These are phyloP conservation scores for Fagopyrum esculentum DNA, from an alignment of 148 eudicot genomes.

Conservation along the genomic window DNA sequence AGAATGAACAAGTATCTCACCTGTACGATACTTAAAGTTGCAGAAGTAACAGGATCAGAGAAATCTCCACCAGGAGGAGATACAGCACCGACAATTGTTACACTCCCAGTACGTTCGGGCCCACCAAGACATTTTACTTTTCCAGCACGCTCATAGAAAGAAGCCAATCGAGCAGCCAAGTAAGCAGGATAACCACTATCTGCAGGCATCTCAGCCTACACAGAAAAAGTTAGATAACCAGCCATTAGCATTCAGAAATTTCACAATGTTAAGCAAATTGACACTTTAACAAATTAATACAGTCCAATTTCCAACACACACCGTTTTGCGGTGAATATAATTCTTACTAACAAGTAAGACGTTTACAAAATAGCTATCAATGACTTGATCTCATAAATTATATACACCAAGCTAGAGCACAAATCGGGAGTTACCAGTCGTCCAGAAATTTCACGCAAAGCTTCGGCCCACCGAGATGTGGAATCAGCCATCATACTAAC, in stretches of 20 bases:
- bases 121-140: conserved; percentile 98
- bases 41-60: conserved; percentile 99
- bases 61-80: conserved; percentile 99
- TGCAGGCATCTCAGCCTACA: conserved; percentile 99
- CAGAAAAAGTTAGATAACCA: not conserved
- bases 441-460: conserved; percentile 99
- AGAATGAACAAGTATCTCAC: conserved; percentile 26
- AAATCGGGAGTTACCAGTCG: conserved; percentile 56
- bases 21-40: conserved; percentile 97
- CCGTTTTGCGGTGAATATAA: not conserved
- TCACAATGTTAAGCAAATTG: not conserved
- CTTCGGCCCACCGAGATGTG: conserved; percentile 99
- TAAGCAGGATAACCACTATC: conserved; percentile 99
- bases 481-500: conserved; percentile 99
- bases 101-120: conserved; percentile 98
- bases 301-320: not conserved
- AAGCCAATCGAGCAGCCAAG: conserved; percentile 97
- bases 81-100: conserved; percentile 98
- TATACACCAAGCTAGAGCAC: not conserved
- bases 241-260: not conserved
- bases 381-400: not conserved
- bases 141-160: conserved; percentile 99
- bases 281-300: not conserved
- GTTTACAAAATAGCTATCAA: not conserved
- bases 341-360: not conserved